Evolutionary conservation across 1,284 basidiomycete genomes (phyloP).

Genomic region (Coniferiporia weirii): DNA sequence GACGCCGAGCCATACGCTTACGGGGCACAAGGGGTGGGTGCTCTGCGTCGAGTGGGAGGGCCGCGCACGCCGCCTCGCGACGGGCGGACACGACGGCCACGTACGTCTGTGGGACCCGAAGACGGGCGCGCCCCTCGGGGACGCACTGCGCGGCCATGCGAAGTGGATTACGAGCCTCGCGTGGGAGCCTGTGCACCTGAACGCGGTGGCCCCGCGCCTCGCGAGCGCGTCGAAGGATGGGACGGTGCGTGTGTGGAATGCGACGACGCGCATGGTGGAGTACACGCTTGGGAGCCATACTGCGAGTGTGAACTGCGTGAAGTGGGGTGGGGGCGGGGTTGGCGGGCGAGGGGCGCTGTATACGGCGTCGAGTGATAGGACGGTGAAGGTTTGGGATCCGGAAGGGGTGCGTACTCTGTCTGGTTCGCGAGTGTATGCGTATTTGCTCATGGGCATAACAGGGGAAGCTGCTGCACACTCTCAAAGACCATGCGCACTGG

Average conservation of each 20-base stretch:
- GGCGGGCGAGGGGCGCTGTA: conserved; percentile 77
- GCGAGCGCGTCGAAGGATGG: conserved; percentile 96
- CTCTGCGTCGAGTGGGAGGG: conserved; percentile 97
- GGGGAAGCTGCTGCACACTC: conserved; percentile 63
- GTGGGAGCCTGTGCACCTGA: conserved; percentile 96
- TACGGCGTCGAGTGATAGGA: conserved; percentile 91
- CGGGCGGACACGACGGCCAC: conserved; percentile 88
- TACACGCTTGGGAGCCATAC: conserved; percentile 92
- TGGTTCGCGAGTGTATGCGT: conserved; percentile 66
- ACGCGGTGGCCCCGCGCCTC: conserved; percentile 71
- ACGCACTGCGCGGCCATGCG: conserved; percentile 85
- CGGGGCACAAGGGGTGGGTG: conserved; percentile 94
- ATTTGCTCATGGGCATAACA: conserved; percentile 95
- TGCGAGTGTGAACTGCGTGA: conserved; percentile 90
- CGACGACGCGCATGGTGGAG: conserved; percentile 65
- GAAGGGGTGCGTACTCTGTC: conserved; percentile 50
- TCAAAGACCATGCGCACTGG: conserved; percentile 97
- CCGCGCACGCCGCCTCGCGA: conserved; percentile 84
- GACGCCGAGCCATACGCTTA: conserved; percentile 82
- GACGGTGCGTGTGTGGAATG: conserved; percentile 92
- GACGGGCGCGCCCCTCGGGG: conserved; percentile 79
- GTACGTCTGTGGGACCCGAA: conserved; percentile 89
- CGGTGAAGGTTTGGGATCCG: conserved; percentile 90
- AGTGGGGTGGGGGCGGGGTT: conserved; percentile 85
- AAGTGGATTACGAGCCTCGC: conserved; percentile 98